These are phyloP conservation scores for Fusarium sulawesiense DNA, from an alignment of 2,329 filamentous ascomycete genomes.

Conservation along the genomic window DNA sequence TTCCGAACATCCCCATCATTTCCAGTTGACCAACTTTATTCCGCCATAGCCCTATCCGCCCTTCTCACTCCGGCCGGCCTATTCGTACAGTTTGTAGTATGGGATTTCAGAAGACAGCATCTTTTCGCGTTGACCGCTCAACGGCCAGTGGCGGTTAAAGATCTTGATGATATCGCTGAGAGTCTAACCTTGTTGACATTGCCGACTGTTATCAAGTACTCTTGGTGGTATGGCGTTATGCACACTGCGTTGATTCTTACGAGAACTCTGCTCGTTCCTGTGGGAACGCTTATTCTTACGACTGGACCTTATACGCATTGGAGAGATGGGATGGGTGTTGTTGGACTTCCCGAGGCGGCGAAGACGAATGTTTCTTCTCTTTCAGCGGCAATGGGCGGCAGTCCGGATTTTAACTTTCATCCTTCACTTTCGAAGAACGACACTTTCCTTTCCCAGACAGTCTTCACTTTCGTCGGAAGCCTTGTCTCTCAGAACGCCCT, in stretches of 20 bases:
- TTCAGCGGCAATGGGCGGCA: slow-evolving; percentile 26
- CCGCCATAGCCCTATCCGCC: slow-evolving; percentile 31
- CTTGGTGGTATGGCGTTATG: slow-evolving; percentile 43
- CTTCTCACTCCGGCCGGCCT: slow-evolving; percentile 26
- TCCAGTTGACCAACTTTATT: slow-evolving; percentile 35
- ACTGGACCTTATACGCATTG: slow-evolving; percentile 28
- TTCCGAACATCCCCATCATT: slow-evolving; percentile 25
- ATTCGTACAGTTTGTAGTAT: slow-evolving; percentile 31
- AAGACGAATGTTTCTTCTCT: slow-evolving; percentile 23
- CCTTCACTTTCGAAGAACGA: slow-evolving; percentile 33
- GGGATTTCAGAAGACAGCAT: slow-evolving; percentile 37
- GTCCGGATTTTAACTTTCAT: background rate
- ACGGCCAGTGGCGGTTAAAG: slow-evolving; percentile 20
- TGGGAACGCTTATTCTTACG: slow-evolving; percentile 33
- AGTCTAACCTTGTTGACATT: slow-evolving; percentile 31
- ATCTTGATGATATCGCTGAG: slow-evolving; percentile 36
- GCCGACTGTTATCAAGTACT: slow-evolving; percentile 29
- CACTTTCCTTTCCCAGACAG: slow-evolving; percentile 25
- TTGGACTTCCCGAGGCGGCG: slow-evolving; percentile 29
- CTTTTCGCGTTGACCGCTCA: slow-evolving; percentile 33
- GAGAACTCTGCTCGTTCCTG: slow-evolving; percentile 27
- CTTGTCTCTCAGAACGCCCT: slow-evolving; percentile 34
- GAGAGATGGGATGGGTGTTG: slow-evolving; percentile 20
- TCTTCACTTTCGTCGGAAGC: slow-evolving; percentile 39
- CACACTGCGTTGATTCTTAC: slow-evolving; percentile 31